phyloP scores from a whole-genome alignment of 179 eudicot genomes.

The Beta lomatogona region DNA sequence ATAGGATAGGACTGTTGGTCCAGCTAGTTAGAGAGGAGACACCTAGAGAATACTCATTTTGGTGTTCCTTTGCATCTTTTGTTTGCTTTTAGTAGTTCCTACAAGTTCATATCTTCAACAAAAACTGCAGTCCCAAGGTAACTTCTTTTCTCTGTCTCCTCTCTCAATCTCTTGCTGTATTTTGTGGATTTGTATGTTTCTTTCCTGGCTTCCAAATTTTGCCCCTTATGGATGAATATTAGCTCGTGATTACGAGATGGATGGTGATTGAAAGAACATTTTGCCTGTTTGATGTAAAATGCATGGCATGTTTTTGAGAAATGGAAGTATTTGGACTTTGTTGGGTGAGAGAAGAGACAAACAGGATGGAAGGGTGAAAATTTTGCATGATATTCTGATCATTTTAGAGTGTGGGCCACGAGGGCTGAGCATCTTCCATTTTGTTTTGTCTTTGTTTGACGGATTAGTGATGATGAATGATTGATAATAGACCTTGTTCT shows the following conservation, averaged over 20 bases:
- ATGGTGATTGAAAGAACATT: background rate
- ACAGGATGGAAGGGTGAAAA: background rate
- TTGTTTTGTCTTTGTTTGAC: background rate
- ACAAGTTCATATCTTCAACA: background rate
- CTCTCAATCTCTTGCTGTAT: background rate
- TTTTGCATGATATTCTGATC: background rate
- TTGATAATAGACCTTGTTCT: too few species aligned
- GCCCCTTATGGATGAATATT: background rate
- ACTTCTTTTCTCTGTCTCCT: background rate
- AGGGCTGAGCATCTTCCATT: background rate
- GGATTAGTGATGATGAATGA: too few species aligned
- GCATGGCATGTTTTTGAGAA: background rate
- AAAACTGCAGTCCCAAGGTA: background rate
- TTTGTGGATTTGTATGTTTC: background rate
- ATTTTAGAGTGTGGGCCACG: background rate
- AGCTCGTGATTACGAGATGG: background rate
- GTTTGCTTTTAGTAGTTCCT: background rate
- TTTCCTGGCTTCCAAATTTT: background rate
- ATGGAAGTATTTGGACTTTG: background rate
- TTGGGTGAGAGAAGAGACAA: background rate
- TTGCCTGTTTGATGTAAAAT: background rate
- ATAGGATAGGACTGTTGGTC: constrained; percentile 44
- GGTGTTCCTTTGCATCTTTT: too few species aligned
- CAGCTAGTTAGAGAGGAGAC: constrained; percentile 20
- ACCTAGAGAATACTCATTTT: background rate